Conservation (phyloP, 129 eudicot genomes). For the Centaurea solstitialis region DNA sequence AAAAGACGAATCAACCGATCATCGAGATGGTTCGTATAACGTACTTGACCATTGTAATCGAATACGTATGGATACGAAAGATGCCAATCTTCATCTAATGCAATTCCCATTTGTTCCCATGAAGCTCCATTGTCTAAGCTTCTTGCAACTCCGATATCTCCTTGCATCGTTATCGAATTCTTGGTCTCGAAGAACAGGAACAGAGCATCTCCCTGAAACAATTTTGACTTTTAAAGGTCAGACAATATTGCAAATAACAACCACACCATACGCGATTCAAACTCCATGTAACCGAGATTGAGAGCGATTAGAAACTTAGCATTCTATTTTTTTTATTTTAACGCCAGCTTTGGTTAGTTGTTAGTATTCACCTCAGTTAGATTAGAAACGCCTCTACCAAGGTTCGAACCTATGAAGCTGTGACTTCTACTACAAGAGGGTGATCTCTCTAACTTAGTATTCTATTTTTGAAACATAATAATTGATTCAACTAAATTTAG, state of each 20-base stretch:
- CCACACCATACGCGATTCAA: too few relatives aligned
- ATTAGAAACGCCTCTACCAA: too few relatives aligned
- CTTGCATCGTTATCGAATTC: conserved; percentile 84
- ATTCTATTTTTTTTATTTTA: too few relatives aligned
- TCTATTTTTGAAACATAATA: too few relatives aligned
- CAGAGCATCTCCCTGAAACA: conserved; percentile 69
- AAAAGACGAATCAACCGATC: background rate
- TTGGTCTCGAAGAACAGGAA: conserved; percentile 83
- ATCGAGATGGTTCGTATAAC: background rate
- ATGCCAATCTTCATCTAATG: conserved; percentile 96
- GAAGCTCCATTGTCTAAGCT: conserved; percentile 82
- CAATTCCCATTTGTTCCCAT: conserved; percentile 85
- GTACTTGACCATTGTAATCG: conserved; percentile 64
- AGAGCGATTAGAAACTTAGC: too few relatives aligned
- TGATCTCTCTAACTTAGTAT: too few relatives aligned
- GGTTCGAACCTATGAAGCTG: too few relatives aligned
- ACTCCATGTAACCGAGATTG: too few relatives aligned
- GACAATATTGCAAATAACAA: too few relatives aligned
- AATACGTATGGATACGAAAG: conserved; percentile 90
- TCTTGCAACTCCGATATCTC: conserved; percentile 89
- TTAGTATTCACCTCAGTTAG: too few relatives aligned
- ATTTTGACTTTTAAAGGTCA: conserved; percentile 17
- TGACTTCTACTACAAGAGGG: too few relatives aligned
- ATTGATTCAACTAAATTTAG: background rate
- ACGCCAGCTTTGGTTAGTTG: too few relatives aligned